A percentile compares a stretch with the other conserved stretches of the same genome.
Evolutionary conservation across 768 basidiomycete genomes (phyloP).

Genomic region (Postia placenta): DNA sequence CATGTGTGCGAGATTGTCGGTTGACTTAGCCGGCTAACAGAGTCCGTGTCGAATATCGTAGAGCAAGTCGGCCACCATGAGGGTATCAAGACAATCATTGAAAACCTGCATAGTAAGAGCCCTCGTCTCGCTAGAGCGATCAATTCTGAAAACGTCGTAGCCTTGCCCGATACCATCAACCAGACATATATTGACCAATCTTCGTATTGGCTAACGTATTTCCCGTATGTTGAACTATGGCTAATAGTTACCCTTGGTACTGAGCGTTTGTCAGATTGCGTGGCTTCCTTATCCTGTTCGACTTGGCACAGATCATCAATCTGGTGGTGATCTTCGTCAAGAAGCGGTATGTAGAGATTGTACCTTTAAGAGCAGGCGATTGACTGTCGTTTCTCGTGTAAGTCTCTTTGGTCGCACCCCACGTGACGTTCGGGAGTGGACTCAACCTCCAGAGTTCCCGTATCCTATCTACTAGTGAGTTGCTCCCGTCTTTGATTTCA

Average conservation of each 20-base stretch:
- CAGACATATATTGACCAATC: constrained; percentile 86
- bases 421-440: constrained; percentile 86
- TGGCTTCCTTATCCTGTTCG: constrained; percentile 92
- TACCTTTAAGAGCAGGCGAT: too few species aligned
- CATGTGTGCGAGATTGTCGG: neutral
- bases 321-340: constrained; percentile 80
- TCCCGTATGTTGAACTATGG: constrained; percentile 51
- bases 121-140: neutral
- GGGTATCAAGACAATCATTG: constrained; percentile 39
- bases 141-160: constrained; percentile 29
- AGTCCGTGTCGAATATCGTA: constrained; percentile 36
- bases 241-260: neutral
- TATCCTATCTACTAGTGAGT: constrained; percentile 81
- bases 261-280: constrained; percentile 51
- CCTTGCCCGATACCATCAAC: constrained; percentile 68
- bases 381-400: constrained; percentile 25
- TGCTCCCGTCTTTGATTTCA: neutral
- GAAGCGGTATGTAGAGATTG: constrained; percentile 73
- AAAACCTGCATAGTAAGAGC: constrained; percentile 36
- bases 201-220: constrained; percentile 90
- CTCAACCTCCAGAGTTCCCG: constrained; percentile 84
- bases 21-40: constrained; percentile 24
- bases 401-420: constrained; percentile 84
- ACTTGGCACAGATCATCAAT: constrained; percentile 93
- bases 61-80: constrained; percentile 41